phyloP scores from a whole-genome alignment of 2,329 filamentous ascomycete genomes.

The Cladophialophora bantiana region DNA sequence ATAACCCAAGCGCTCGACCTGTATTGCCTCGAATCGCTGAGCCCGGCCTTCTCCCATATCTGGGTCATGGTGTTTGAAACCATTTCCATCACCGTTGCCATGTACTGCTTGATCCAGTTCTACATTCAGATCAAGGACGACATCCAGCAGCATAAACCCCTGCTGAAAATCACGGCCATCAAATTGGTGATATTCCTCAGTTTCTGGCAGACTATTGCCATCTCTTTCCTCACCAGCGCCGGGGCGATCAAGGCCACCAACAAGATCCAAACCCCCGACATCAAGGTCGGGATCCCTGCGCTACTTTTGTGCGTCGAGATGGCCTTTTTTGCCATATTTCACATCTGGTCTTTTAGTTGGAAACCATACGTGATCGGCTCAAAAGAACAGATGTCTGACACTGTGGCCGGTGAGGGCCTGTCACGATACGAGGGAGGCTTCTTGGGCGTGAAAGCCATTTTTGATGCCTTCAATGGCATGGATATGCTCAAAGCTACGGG shows the following conservation, averaged over 20 bases:
- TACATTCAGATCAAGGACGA: conserved; percentile 77
- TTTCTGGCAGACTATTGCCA: conserved; percentile 78
- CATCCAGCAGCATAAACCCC: conserved; percentile 72
- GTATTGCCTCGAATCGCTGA: conserved; percentile 82
- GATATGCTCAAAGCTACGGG: conserved; percentile 82
- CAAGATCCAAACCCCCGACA: conserved; percentile 72
- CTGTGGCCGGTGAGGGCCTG: conserved; percentile 50
- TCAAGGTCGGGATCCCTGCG: conserved; percentile 81
- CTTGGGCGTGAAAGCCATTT: conserved; percentile 69
- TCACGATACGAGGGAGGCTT: conserved; percentile 68
- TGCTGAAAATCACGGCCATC: conserved; percentile 83
- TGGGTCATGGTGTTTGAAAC: conserved; percentile 79
- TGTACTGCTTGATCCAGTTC: conserved; percentile 89
- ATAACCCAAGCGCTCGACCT: conserved; percentile 70
- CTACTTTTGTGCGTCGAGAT: conserved; percentile 84
- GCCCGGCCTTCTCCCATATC: conserved; percentile 79
- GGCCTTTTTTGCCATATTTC: conserved; percentile 78
- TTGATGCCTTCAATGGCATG: conserved; percentile 79
- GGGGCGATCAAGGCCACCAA: conserved; percentile 69
- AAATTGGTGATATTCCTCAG: conserved; percentile 91
- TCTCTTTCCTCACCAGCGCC: conserved; percentile 67
- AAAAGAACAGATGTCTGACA: conserved; percentile 55
- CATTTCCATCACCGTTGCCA: conserved; percentile 77
- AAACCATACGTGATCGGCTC: conserved; percentile 67
- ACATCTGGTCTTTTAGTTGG: conserved; percentile 84